phyloP scores from a whole-genome alignment of 2,329 filamentous ascomycete species.

The Aspergillus awamori region DNA sequence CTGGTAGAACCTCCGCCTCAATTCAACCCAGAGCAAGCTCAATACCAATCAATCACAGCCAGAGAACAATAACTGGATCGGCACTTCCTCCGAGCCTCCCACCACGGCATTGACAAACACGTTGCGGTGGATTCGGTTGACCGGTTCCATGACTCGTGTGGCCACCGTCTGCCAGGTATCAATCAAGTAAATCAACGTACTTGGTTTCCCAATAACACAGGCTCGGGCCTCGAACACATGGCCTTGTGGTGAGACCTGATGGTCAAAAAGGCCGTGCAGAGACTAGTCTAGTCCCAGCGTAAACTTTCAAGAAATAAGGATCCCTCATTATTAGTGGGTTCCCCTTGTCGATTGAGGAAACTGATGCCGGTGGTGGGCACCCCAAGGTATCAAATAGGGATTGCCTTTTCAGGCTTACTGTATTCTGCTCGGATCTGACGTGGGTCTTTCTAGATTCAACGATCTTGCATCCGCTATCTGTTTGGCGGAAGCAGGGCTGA shows the following conservation, averaged over 20 bases:
- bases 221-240: no score
- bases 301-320: no score
- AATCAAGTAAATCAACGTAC: not conserved
- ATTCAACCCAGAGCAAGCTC: not conserved
- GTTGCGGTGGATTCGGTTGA: conserved; percentile 26
- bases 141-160: not conserved
- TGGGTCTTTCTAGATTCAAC: not conserved
- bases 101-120: conserved; percentile 63
- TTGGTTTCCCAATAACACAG: not conserved
- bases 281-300: no score
- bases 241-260: no score
- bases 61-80: conserved; percentile 43
- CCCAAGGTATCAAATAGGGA: no score
- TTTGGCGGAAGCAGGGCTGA: not conserved
- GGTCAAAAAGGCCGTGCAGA: no score
- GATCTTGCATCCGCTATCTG: not conserved
- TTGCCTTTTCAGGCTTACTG: not conserved
- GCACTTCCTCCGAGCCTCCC: conserved; percentile 38
- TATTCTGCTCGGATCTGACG: not conserved
- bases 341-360: no score
- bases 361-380: no score
- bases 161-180: not conserved
- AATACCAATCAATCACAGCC: not conserved
- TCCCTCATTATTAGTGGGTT: no score
- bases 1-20: not conserved